Base-by-base conservation (phyloP, 179 eudicot genomes). In the Heliamphora pulchella region DNA sequence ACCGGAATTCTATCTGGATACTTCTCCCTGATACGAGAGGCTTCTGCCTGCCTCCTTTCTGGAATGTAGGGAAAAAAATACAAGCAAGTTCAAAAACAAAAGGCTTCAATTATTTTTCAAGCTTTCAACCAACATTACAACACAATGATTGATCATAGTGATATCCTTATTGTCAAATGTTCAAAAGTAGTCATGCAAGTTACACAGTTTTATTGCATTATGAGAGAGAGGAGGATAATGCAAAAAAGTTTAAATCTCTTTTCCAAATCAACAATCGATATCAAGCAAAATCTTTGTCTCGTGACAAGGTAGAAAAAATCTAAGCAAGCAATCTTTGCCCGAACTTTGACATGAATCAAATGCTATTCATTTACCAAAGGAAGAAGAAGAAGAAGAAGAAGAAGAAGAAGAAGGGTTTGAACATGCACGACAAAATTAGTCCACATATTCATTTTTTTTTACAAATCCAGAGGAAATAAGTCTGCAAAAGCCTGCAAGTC, bases 1-100 rank as follows among this genome's bases (percentile, higher is more conserved):
- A 89, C 92, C 80, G 94, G 94, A 74, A 91, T 89, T 87, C 94
- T 81, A 82, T 91, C 92, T 10, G 94, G 92, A 71, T 91, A 91
- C 86, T 91, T 91, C 83, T 91, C 91, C 82, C 92, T 89, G 79
- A 91, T 91, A 63, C 91, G 94, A 59, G 86, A 82, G 81, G 94
- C 89, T 85, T 91, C 92, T 39, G 91, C 94, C 82, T 88, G 94
- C 66, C 94, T 85, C 86, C 91, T 91, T 80, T 89, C 90, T 89
- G 87, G 6, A 79, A 72, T 20, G 68, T 14, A 22, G 63, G 69
- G 53, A 72, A 63, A 77, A 39, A 22, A n/a, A 20, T 61, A 41
- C 4, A 76, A n/a, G 66, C 64, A 46, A 31, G 44, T 48, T 48
- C 55, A 73, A 73, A 31, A 53, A 17, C 51, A 6, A 76, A 46